Conservation (phyloP, 768 basidiomycete species). For the Russula virescens region DNA sequence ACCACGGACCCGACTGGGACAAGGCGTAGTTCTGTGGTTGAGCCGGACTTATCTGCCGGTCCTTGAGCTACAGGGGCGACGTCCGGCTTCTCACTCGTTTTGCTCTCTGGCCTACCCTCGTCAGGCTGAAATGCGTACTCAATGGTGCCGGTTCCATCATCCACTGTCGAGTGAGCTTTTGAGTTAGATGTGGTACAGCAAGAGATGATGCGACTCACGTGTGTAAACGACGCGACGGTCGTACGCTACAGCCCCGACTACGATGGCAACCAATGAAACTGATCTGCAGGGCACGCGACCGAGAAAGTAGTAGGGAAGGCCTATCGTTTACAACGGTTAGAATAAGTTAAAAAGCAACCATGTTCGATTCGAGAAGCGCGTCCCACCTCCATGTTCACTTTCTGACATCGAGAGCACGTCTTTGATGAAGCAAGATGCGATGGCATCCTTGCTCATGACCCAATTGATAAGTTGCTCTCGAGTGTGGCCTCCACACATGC, state of each 20-base stretch:
- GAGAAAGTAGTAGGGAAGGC: conserved; percentile 62
- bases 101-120: background rate
- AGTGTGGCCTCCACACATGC: background rate
- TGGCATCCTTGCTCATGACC: conserved; percentile 17
- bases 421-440: conserved; percentile 18
- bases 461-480: conserved; percentile 14
- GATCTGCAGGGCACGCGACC: conserved; percentile 65
- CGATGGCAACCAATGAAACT: conserved; percentile 53
- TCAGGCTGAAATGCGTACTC: conserved; percentile 49
- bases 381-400: conserved; percentile 14
- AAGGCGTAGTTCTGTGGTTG: background rate
- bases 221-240: conserved; percentile 58
- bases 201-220: conserved; percentile 33
- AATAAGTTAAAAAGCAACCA: background rate
- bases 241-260: conserved; percentile 56
- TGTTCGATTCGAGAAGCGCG: background rate
- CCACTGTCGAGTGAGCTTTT: conserved; percentile 41
- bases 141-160: conserved; percentile 70
- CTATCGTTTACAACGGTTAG: conserved; percentile 30
- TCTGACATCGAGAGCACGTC: conserved; percentile 18
- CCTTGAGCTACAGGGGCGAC: background rate
- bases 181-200: background rate
- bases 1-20: conserved; percentile 19
- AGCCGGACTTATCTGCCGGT: background rate
- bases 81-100: background rate